Conservation (phyloP, 371 early-diverging fungal species). For the Mortierella sp. region DNA sequence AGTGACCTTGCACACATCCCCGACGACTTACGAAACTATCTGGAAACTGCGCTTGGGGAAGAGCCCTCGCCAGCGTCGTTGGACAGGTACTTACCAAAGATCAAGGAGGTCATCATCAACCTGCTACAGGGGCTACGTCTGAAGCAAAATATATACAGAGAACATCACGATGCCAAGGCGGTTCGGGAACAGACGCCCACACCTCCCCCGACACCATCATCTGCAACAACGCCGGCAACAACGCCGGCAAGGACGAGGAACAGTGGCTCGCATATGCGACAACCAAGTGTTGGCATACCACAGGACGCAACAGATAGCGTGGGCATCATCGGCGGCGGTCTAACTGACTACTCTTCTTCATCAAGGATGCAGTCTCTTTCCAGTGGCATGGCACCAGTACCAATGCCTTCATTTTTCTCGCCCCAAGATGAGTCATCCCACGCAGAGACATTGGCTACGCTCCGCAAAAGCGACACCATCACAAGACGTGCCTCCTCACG, state of each 20-base stretch:
- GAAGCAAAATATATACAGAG: constrained; percentile 62
- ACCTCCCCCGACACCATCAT: no score
- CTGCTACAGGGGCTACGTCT: constrained; percentile 65
- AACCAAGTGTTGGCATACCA: constrained; percentile 5
- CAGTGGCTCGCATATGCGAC: constrained; percentile 20
- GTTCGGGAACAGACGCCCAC: constrained; percentile 6
- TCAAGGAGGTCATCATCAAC: constrained; percentile 65
- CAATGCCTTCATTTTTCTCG: constrained; percentile 9
- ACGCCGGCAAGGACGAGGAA: constrained; percentile 27
- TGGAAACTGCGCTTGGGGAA: constrained; percentile 60
- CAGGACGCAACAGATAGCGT: constrained; percentile 3
- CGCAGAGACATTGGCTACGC: constrained; percentile 56
- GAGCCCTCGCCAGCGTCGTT: constrained; percentile 63
- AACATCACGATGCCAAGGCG: constrained; percentile 35
- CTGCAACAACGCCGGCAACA: neutral
- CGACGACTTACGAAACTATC: constrained; percentile 58
- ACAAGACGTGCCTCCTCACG: constrained; percentile 44
- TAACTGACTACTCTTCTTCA: no score
- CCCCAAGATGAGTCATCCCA: constrained; percentile 21
- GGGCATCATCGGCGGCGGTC: no score
- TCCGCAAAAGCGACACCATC: constrained; percentile 52
- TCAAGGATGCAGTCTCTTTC: constrained; percentile 14
- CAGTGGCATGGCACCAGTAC: constrained; percentile 9
- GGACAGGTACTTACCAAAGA: constrained; percentile 65
- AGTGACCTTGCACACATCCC: constrained; percentile 68